Base-by-base conservation (phyloP, 805 yeast genomes). In the Lachancea waltii region DNA sequence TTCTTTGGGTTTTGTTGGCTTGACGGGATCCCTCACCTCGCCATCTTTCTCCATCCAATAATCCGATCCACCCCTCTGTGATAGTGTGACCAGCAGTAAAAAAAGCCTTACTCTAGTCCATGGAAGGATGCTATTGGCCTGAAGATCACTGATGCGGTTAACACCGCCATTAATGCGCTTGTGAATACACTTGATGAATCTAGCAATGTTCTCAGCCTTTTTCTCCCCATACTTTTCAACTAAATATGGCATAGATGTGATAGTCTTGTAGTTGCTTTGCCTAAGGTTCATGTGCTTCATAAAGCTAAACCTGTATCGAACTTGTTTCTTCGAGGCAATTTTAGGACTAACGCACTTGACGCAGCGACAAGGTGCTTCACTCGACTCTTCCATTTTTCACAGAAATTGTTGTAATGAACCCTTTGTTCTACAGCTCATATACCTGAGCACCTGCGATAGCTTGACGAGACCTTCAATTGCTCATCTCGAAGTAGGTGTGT, bases 61-160 rank as follows among this genome's bases (percentile, higher is more conserved):
- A 30, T 60, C 63, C 5, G 64, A 62, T 0, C 64, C 64, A 33
- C 64, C 63, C 42, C 57, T 48, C 38, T 57, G 62, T 10, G 57
- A 55, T 17, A 54, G 45, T 1, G 58, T 55, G 7, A 53, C 62
- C 29, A 56, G 42, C 33, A 56, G 42, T n/a, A 54, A 43, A 33
- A 56, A 60, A 13, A 53, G 45, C 39, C 54, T 60, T 8, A 54
- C 43, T 40, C 55, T 61, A 9, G 49, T 48, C 62, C 57, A 53
- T 1, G 60, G 58, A 23, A 38, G 48, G 25, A 56, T 38, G 9
- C 44, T 39, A 3, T 47, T 48, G 7, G 49, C 44, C 20, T 47
- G 51, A 4, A 42, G 38, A 17, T 57, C 60, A 22, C 38, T 41
- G 16, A 58, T 54, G 23, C 41, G 49, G 17, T 46, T 45, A 3